phyloP scores from a whole-genome alignment of 306 rosid species.

The Datisca glomerata region DNA sequence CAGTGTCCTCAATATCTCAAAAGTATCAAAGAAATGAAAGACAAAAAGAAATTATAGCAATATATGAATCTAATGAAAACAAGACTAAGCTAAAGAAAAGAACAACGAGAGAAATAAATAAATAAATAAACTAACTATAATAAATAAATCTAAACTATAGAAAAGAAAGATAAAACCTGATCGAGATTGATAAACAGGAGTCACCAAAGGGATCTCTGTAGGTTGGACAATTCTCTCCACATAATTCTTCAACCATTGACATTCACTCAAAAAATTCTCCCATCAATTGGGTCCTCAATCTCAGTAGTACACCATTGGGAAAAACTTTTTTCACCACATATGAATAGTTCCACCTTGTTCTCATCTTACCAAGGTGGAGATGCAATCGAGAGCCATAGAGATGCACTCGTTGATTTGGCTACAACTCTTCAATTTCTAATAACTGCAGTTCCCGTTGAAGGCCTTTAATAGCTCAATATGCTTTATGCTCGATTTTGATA shows the following conservation, averaged over 20 bases:
- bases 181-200: not conserved
- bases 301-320: not conserved
- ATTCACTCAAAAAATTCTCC: not conserved
- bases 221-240: not conserved
- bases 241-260: not conserved
- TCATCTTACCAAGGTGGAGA: conserved; percentile 2
- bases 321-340: not conserved
- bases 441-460: not conserved
- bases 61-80: not conserved
- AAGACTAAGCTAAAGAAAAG: not conserved
- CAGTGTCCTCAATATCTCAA: not conserved
- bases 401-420: too few relatives aligned
- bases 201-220: not conserved
- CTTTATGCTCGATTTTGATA: not conserved
- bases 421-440: not conserved
- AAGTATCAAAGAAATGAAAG: not conserved
- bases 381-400: too few relatives aligned
- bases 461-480: not conserved
- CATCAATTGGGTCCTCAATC: not conserved
- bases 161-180: not conserved
- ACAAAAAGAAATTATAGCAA: not conserved
- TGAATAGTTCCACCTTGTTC: conserved; percentile 1
- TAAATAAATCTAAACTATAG: not conserved
- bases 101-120: not conserved
- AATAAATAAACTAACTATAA: not conserved